Percentiles rank a stretch among this genome's conserved stretches.
These are phyloP conservation scores for Rhizopus stolonifer DNA, from an alignment of 371 early-diverging fungal genomes.

Conservation along the genomic window DNA sequence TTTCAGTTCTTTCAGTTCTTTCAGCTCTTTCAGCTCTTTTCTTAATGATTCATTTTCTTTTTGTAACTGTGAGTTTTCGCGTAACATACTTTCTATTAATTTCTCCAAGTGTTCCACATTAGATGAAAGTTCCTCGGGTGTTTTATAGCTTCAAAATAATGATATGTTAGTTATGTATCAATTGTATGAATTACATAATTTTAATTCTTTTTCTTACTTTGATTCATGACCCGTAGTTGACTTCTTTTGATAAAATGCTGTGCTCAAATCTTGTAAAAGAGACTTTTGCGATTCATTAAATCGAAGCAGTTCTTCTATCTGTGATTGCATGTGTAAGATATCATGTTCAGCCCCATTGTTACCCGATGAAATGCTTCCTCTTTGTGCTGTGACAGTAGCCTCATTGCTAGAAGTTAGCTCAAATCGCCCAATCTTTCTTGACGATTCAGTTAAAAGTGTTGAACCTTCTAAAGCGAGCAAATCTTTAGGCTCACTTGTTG, in stretches of 20 bases:
- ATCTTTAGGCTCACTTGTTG: slow-evolving; percentile 16
- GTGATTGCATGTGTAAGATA: slow-evolving; percentile 20
- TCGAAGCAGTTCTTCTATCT: slow-evolving; percentile 36
- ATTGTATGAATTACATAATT: too few relatives aligned
- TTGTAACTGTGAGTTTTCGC: slow-evolving; percentile 53
- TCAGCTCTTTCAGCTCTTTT: slow-evolving; percentile 20
- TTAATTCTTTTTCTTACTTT: too few relatives aligned
- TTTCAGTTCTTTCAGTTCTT: slow-evolving; percentile 22
- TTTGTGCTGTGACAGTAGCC: slow-evolving; percentile 4
- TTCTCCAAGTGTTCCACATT: slow-evolving; percentile 39
- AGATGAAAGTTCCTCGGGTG: background rate
- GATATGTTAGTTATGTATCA: too few relatives aligned
- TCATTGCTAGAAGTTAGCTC: slow-evolving; percentile 29
- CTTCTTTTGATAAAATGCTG: slow-evolving; percentile 4
- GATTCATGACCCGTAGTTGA: background rate
- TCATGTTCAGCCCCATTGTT: background rate
- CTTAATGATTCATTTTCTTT: slow-evolving; percentile 38
- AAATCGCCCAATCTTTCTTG: slow-evolving; percentile 49
- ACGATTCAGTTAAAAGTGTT: slow-evolving; percentile 26
- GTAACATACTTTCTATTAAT: slow-evolving; percentile 37
- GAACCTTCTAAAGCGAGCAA: slow-evolving; percentile 11
- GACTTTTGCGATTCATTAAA: slow-evolving; percentile 36
- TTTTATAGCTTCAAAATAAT: too few relatives aligned
- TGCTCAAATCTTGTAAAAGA: slow-evolving; percentile 35
- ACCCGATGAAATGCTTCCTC: slow-evolving; percentile 17